phyloP scores from a whole-genome alignment of 768 basidiomycete genomes.

The Hortiboletus campestris region DNA sequence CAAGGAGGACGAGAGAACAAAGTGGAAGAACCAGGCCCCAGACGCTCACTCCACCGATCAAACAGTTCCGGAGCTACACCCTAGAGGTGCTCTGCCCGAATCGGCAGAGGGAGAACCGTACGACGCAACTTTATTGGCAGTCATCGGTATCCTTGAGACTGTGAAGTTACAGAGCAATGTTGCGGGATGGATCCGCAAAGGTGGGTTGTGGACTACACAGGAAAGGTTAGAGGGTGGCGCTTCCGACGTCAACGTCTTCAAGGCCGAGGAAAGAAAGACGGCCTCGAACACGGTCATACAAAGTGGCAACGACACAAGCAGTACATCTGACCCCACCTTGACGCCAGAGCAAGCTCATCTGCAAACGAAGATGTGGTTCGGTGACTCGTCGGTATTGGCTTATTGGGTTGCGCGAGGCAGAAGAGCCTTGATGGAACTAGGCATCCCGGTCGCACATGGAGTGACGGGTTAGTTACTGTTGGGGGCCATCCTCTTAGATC shows the following conservation, averaged over 20 bases:
- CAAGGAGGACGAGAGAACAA: conserved; percentile 7
- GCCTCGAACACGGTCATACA: neutral
- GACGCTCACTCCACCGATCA: neutral
- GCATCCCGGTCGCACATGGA: conserved; percentile 47
- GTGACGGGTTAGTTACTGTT: conserved; percentile 25
- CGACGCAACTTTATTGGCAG: conserved; percentile 58
- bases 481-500: too few species aligned
- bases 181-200: conserved; percentile 61
- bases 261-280: neutral
- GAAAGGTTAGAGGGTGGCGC: conserved; percentile 2
- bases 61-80: neutral
- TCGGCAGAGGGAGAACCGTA: conserved; percentile 23
- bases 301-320: conserved; percentile 17
- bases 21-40: neutral
- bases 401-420: conserved; percentile 57
- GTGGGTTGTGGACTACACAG: conserved; percentile 41
- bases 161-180: conserved; percentile 61
- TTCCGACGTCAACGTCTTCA: neutral
- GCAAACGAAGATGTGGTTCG: conserved; percentile 49
- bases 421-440: conserved; percentile 45
- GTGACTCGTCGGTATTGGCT: conserved; percentile 37
- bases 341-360: conserved; percentile 4
- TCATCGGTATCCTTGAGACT: conserved; percentile 64
- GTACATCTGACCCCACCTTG: conserved; percentile 4
- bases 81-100: neutral